These are phyloP conservation scores for Stevia rebaudiana DNA, from an alignment of 140 eudicot species.

Conservation along the genomic window DNA sequence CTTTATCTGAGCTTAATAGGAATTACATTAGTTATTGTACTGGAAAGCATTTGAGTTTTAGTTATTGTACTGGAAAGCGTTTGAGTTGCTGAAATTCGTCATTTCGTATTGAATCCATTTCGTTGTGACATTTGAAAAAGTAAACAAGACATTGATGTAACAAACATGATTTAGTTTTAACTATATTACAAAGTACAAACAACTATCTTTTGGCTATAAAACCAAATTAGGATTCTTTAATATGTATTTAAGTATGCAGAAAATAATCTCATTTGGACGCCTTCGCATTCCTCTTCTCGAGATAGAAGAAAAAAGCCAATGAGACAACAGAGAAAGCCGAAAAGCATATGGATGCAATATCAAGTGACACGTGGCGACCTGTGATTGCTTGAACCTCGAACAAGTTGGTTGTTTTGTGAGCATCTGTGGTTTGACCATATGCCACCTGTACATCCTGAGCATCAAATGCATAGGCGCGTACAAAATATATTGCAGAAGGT, in stretches of 20 bases:
- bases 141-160: not conserved
- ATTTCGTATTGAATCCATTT: not conserved
- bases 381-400: constrained; percentile 46
- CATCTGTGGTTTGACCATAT: constrained; percentile 52
- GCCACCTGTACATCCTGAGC: constrained; percentile 35
- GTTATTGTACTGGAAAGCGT: not conserved
- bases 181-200: no score
- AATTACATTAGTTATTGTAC: not conserved
- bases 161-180: constrained; percentile 1
- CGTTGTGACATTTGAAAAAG: not conserved
- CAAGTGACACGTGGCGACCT: constrained; percentile 59
- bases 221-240: constrained; percentile 6
- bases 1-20: not conserved
- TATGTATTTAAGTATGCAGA: constrained; percentile 6
- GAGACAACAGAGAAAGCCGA: constrained; percentile 60
- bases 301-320: constrained; percentile 55
- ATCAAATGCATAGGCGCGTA: constrained; percentile 45
- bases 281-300: constrained; percentile 55
- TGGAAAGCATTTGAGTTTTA: not conserved
- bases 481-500: constrained; percentile 52
- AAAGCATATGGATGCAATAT: constrained; percentile 50
- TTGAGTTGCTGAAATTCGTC: no score
- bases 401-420: constrained; percentile 37
- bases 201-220: not conserved
- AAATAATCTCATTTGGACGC: constrained; percentile 28